These are phyloP conservation scores for Alectoria sarmentosa DNA, from an alignment of 495 filamentous ascomycete species.

Conservation along the genomic window DNA sequence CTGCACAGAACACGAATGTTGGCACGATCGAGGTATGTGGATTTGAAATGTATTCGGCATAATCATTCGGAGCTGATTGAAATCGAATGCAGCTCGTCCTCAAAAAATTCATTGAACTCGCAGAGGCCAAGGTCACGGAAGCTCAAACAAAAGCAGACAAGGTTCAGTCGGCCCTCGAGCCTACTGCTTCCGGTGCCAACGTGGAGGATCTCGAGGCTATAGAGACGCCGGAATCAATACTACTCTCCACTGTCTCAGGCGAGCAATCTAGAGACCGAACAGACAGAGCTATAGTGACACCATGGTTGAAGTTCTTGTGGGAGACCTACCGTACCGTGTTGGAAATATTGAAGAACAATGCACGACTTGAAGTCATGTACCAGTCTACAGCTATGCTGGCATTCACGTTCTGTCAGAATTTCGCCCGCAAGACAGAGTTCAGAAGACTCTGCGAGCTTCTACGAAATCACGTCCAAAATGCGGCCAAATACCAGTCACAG, in stretches of 20 bases:
- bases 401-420: slow-evolving; percentile 97
- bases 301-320: slow-evolving; percentile 99
- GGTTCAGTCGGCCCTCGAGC: slow-evolving; percentile 80
- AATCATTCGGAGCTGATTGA: slow-evolving; percentile 9
- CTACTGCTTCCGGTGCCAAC: slow-evolving; percentile 58
- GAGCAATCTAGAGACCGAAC: slow-evolving; percentile 96
- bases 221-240: slow-evolving; percentile 96
- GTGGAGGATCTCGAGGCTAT: slow-evolving; percentile 94
- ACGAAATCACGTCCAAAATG: slow-evolving; percentile 97
- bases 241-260: slow-evolving; percentile 94
- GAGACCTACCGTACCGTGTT: slow-evolving; percentile 99
- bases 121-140: slow-evolving; percentile 90
- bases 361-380: slow-evolving; percentile 93
- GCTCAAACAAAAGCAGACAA: slow-evolving; percentile 95
- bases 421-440: slow-evolving; percentile 98
- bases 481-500: slow-evolving; percentile 96
- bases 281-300: slow-evolving; percentile 94
- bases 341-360: slow-evolving; percentile 98
- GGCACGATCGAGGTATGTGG: slow-evolving; percentile 82
- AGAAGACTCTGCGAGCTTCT: slow-evolving; percentile 95
- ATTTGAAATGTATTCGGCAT: background rate
- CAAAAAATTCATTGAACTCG: slow-evolving; percentile 95
- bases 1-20: slow-evolving; percentile 97
- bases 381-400: slow-evolving; percentile 96
- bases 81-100: slow-evolving; percentile 60